Evolutionary conservation across 1,284 basidiomycete genomes (phyloP), one percentile per base, ranked within the genome.

Genomic region (Grifola frondosa): DNA sequence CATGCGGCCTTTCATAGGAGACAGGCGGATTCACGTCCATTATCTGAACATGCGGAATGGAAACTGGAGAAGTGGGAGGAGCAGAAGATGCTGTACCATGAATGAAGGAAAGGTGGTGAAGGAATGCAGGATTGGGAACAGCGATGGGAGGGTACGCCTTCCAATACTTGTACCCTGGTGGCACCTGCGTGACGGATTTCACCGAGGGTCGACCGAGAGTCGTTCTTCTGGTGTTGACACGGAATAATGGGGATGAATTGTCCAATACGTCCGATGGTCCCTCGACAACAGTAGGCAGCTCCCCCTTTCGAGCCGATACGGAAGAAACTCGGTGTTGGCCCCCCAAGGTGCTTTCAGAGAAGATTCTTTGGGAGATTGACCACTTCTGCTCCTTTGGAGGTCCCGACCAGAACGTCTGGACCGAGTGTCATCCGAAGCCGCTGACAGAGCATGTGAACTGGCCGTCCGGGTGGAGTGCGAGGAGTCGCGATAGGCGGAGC

Each of bases 201-300:
- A n/a, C n/a, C n/a, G n/a, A n/a, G n/a, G n/a, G n/a, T n/a, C n/a
- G n/a, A n/a, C n/a, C n/a, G n/a, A n/a, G n/a, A n/a, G n/a, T n/a
- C n/a, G n/a, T n/a, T n/a, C 7, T 43, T 40, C 10, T 50, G 35
- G 31, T 43, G 45, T 20, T 40, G 48, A 1, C 48, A 41, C 5
- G 51, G n/a, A n/a, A 45, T 4, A 19, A 15, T 1, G 46, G 38
- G 5, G n/a, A 40, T 5, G 42, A 42, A 7, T 28, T 39, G 1
- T 30, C 21, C 2, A 23, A 26, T 6, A 15, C 21, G 13, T 40
- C 43, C 7, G 28, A n/a, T 12, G 29, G 36, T 7, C 49, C 44
- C 29, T 57, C 56, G 11, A 43, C 40, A 9, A 57, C 46, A 4
- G 48, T 46, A 3, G 51, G 37, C 3, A 54, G 50, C 37, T 54